Evolutionary conservation across 1,284 basidiomycete species (phyloP), one percentile per base, ranked within the genome.

Genomic region (Cerioporus squamosus): DNA sequence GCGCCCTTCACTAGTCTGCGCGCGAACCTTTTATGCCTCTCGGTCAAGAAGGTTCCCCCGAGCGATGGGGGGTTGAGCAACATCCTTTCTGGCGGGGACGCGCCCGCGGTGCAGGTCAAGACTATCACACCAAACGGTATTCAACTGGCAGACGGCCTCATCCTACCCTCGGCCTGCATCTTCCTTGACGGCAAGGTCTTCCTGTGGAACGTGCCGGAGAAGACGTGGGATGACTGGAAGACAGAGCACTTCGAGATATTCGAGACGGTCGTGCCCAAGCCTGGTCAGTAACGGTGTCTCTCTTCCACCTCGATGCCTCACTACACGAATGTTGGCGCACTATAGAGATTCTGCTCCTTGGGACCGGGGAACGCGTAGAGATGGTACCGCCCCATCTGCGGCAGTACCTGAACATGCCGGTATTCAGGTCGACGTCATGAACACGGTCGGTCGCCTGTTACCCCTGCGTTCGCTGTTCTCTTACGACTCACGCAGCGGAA

Each of bases 401-500:
- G 18, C 78, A 84, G 43, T 86, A 94, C 72, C 70, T 98, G 45
- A 91, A 83, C 60, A 77, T 40, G 72, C 95, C 39, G 96, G 96
- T 6, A 93, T 98, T 60, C 94, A 95, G 69, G 75, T 96, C 46
- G 97, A 98, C 66, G 81, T 94, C n/a, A 94, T 97, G 88, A 93
- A 95, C 71, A 95, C 95, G 47, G 96, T 96, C 69, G 60, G 88
- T 81, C 18, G 50, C 20, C 5, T 22, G 6, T n/a, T 31, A 31
- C 42, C 44, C 49, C 20, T 39, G 24, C 18, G 42, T 47, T 36
- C 10, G 47, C 18, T 15, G 17, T n/a, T n/a, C 55, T 56, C 24
- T 49, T 33, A 3, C 14, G 40, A 15, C n/a, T 2, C 17, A 8
- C 47, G 4, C 60, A 95, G 93, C 79, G 92, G 65, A 97, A 97